Base-by-base conservation (phyloP, 805 yeast species). In the Candida ortonii region DNA sequence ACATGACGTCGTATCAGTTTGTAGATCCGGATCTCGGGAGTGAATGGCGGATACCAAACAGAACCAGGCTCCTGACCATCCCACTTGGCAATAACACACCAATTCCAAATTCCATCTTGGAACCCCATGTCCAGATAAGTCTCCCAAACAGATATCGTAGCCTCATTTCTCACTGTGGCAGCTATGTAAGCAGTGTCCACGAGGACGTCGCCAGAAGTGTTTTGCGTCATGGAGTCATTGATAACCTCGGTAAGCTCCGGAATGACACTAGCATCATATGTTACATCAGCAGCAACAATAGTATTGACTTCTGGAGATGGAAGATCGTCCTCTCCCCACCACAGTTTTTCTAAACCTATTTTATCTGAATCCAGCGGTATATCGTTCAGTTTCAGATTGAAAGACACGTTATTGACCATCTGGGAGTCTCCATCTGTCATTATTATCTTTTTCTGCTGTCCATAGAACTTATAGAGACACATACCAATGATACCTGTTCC, bases 401-500 rank as follows among this genome's bases (percentile, higher is more conserved):
- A 50, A 2, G 56, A 41, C 13, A 80, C 46, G 7, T 67, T 60
- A 10, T 73, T 76, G 4, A 84, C 59, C 10, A 82, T 61, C 10
- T 63, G 64, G 3, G 71, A 62, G 39, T 80, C 84, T 2, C 90
- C 93, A 52, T 85, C 95, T 0, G 90, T 81, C 22, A 80, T 56
- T 0, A 65, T 52, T 11, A 79, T 53, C 22, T 41, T 44, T 6
- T 30, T 25, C 1, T 43, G 10, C 14, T 33, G 19, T 7, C 38
- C 25, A 17, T 38, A 43, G 27, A 55, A 47, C 37, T 61, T 64
- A 13, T 58, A 46, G 5, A 74, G 40, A 1, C 73, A 57, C 19
- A 83, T 42, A 2, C 89, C 78, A 1, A 84, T 80, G 6, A 90
- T 60, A 0, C 96, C 97, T 0, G 97, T 87, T 0, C 97, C 97